phyloP scores from a whole-genome alignment of 768 basidiomycete genomes.

The Lentinula detonsa region DNA sequence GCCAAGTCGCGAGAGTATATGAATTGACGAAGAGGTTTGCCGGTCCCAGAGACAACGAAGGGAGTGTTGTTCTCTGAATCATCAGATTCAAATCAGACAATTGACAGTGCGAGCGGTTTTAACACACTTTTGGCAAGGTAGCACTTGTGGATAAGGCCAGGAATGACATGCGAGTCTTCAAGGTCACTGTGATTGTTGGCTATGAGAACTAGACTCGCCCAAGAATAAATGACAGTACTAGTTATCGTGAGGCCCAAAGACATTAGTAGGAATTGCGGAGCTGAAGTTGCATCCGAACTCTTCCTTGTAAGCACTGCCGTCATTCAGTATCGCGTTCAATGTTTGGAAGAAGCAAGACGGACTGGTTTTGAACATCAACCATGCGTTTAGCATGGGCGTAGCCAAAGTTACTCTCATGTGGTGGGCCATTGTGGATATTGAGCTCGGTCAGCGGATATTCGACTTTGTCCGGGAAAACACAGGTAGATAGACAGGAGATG shows the following conservation, averaged over 20 bases:
- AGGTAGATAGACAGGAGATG: constrained; percentile 94
- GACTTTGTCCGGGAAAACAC: constrained; percentile 95
- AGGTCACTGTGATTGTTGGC: constrained; percentile 51
- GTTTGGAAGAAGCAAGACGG: constrained; percentile 16
- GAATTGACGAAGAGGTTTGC: constrained; percentile 93
- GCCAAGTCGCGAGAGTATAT: constrained; percentile 96
- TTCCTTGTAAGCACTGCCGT: constrained; percentile 83
- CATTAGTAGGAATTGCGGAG: constrained; percentile 93
- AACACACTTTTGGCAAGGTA: constrained; percentile 78
- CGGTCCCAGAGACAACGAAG: constrained; percentile 85
- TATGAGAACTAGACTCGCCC: constrained; percentile 5
- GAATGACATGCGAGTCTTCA: constrained; percentile 91
- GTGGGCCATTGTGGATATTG: constrained; percentile 89
- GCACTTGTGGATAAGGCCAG: constrained; percentile 90
- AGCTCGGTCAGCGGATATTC: constrained; percentile 88
- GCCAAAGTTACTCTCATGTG: constrained; percentile 93
- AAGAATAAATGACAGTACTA: constrained; percentile 44
- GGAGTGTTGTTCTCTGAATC: constrained; percentile 68
- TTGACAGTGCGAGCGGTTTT: not conserved
- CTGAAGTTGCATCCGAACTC: constrained; percentile 94
- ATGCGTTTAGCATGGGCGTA: constrained; percentile 95
- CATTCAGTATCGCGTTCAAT: not conserved
- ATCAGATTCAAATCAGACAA: not conserved
- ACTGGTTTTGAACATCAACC: constrained; percentile 96
- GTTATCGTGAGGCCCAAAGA: constrained; percentile 95